A percentile compares a stretch with the other conserved stretches of the same genome.
Conservation (phyloP, 371 early-diverging fungal genomes). For the Dinochytrium kinnereticum region DNA sequence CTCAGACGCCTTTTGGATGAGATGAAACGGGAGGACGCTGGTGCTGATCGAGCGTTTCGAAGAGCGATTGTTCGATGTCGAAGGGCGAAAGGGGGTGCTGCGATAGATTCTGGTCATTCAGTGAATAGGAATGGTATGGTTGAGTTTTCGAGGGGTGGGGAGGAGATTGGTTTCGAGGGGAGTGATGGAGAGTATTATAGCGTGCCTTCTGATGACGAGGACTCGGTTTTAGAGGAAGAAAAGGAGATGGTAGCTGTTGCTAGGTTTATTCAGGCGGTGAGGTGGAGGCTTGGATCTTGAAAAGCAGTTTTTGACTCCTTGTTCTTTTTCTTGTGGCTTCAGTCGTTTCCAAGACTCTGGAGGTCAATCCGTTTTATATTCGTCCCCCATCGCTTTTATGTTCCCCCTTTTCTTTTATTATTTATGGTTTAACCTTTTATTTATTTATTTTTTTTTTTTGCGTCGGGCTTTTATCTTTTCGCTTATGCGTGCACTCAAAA, state of each 20-base stretch:
- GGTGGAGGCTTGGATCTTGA: slow-evolving; percentile 4
- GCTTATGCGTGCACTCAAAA: too few relatives aligned
- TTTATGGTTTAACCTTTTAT: not conserved
- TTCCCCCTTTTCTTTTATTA: not conserved
- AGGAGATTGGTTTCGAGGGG: not conserved
- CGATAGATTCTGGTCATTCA: not conserved
- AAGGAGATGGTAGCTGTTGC: not conserved
- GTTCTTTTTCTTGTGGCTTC: not conserved
- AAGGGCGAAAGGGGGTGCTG: slow-evolving; percentile 9
- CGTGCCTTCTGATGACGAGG: too few relatives aligned
- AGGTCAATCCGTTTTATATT: not conserved
- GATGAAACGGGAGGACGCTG: slow-evolving; percentile 30
- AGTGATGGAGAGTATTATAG: not conserved
- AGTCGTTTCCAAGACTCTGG: not conserved
- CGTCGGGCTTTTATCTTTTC: not conserved
- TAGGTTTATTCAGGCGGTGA: slow-evolving; percentile 1
- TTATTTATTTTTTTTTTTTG: not conserved
- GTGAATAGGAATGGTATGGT: not conserved
- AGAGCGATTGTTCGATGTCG: slow-evolving; percentile 34
- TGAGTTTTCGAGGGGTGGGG: not conserved
- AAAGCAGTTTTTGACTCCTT: not conserved
- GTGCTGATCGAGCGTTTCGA: slow-evolving; percentile 35
- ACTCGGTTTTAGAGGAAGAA: slow-evolving; percentile 9
- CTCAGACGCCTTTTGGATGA: slow-evolving; percentile 26
- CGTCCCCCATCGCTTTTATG: not conserved